Percentiles rank a stretch among this genome's conserved stretches.
These are phyloP conservation scores for Amphirosellinia nigrospora DNA, from an alignment of 495 filamentous ascomycete species.

Conservation along the genomic window DNA sequence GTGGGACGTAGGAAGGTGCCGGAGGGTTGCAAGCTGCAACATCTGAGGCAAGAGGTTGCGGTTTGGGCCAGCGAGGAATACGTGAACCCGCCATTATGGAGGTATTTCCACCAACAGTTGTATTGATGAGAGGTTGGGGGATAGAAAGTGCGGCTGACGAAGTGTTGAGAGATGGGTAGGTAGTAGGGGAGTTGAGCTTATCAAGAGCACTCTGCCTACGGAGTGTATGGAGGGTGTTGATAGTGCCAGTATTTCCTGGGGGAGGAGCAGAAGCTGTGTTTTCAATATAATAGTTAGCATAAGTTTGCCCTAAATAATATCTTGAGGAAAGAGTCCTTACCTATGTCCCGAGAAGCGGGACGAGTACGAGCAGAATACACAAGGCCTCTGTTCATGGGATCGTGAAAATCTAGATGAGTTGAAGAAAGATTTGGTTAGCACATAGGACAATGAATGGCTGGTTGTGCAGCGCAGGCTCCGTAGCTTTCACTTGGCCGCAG, in stretches of 20 bases:
- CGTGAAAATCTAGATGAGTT: not conserved
- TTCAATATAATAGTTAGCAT: not conserved
- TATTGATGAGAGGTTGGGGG: not conserved
- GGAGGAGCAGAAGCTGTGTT: constrained; percentile 14
- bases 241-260: not conserved
- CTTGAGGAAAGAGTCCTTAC: not conserved
- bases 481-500: not conserved
- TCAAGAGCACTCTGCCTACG: not conserved
- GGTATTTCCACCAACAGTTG: not conserved
- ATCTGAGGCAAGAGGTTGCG: not conserved
- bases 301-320: not conserved
- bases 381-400: not conserved
- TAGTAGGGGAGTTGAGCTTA: not conserved
- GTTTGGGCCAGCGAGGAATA: not conserved
- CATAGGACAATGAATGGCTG: not conserved
- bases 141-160: not conserved
- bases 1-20: not conserved
- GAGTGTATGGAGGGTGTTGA: not conserved
- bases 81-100: constrained; percentile 1
- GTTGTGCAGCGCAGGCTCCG: not conserved
- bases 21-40: not conserved
- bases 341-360: not conserved
- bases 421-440: constrained; percentile 5
- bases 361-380: not conserved
- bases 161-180: not conserved